Evolutionary conservation across 805 yeast genomes (phyloP).

Genomic region (Torulaspora delbrueckii): DNA sequence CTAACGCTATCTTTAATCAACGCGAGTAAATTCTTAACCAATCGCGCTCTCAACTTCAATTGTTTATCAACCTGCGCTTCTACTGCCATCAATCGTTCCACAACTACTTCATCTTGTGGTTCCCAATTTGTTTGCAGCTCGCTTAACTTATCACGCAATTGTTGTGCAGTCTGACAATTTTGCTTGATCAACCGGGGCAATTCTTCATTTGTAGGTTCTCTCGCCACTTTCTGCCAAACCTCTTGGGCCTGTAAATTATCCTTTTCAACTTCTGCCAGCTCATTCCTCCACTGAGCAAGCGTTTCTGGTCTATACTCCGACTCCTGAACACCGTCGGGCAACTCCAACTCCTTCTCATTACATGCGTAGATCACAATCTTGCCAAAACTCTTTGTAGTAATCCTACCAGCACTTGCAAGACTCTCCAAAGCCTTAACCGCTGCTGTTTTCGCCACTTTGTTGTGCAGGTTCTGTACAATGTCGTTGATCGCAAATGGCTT

Average conservation of each 20-base stretch:
- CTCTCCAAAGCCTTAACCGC: constrained; percentile 39
- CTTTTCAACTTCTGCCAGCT: constrained; percentile 22
- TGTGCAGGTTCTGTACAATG: constrained; percentile 43
- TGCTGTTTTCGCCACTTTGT: constrained; percentile 35
- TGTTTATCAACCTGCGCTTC: constrained; percentile 19
- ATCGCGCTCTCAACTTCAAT: constrained; percentile 15
- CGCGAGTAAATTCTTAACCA: constrained; percentile 16
- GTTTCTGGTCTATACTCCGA: constrained; percentile 16
- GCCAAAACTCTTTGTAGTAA: constrained; percentile 41
- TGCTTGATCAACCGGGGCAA: constrained; percentile 8
- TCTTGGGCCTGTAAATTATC: constrained; percentile 12
- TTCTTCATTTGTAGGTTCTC: constrained; percentile 20
- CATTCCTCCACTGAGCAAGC: constrained; percentile 23
- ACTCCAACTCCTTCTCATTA: constrained; percentile 30
- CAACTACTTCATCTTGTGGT: constrained; percentile 13
- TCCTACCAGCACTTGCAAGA: constrained; percentile 33
- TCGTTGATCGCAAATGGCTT: constrained; percentile 48
- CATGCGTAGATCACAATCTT: constrained; percentile 42
- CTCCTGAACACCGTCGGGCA: constrained; percentile 8
- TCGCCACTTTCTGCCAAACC: constrained; percentile 9
- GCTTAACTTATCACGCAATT: constrained; percentile 8
- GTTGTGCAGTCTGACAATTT: constrained; percentile 7
- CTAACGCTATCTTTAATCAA: constrained; percentile 28
- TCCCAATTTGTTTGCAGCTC: constrained; percentile 15
- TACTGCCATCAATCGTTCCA: constrained; percentile 11